Base-by-base conservation (phyloP, 495 filamentous ascomycete genomes). In the Penicillium atrosanguineum region DNA sequence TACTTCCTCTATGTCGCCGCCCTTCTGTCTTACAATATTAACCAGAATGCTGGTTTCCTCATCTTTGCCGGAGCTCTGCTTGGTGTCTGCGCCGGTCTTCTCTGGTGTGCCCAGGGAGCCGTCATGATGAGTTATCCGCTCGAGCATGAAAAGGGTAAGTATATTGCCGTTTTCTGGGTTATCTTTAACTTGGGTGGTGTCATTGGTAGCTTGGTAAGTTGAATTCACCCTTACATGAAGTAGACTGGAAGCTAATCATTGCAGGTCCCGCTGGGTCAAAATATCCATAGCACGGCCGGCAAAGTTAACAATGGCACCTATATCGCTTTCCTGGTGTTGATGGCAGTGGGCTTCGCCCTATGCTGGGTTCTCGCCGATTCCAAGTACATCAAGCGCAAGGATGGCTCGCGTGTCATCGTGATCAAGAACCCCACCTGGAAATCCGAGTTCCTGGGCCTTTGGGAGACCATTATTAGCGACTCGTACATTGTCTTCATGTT, bases 121-220 rank as follows among this genome's bases (percentile, higher is more conserved):
- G 88, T 97, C 64, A 96, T 97, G 92, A 92, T 96, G 86, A 85
- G 87, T 50, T 96, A 97, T 68, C 92, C 92, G 0, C 74, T 79
- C 40, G 92, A 96, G 64, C 71, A 80, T 16, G 76, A 83, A 44
- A 97, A 97, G 74, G 92, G 92, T 38, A 83, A 87, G 40, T 97
- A 88, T 64, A 96, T 96, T 63, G 87, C 88, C 38, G 82, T 84
- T 68, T 96, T 97, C 71, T 97, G 92, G 92, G 83, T 89, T 49
- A 96, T 97, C 60, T 97, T 96, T 79, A 97, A 97, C 69, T 68
- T 91, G 29, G 92, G 93, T 55, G 92, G 84, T 62, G 92, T 96
- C 50, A 90, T 96, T 75, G 93, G 93, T 26, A 85, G 85, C 53
- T 77, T 96, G 73, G 86, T 86, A 72, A 65, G 78, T 56, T 11